Percentiles rank a stretch among this genome's conserved stretches.
Conservation (phyloP, 2,329 filamentous ascomycete species). For the Whalleya microplaca region DNA sequence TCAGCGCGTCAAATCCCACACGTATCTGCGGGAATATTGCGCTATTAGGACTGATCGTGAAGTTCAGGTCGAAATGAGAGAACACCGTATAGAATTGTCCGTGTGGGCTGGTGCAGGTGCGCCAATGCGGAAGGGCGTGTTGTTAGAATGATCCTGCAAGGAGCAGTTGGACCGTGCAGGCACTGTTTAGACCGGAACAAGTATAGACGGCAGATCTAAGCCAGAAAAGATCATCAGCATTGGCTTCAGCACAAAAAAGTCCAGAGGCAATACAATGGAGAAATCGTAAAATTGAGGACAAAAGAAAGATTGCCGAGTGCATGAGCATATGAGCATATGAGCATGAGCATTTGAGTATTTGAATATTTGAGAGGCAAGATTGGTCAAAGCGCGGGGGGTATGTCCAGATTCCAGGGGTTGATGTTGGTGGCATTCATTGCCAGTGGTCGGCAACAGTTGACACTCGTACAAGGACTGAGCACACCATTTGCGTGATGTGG, state of each 20-base stretch:
- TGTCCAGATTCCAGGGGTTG: background rate
- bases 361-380: slow-evolving; percentile 7
- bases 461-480: background rate
- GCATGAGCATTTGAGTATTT: background rate
- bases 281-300: background rate
- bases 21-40: background rate
- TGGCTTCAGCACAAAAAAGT: slow-evolving; percentile 9
- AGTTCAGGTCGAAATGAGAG: slow-evolving; percentile 1
- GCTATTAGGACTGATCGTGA: background rate
- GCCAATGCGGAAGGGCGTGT: slow-evolving; percentile 6
- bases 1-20: background rate
- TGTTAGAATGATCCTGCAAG: slow-evolving; percentile 14
- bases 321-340: background rate
- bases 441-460: background rate
- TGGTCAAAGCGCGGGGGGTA: slow-evolving; percentile 1
- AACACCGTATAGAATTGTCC: background rate
- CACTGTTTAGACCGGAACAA: slow-evolving; percentile 20
- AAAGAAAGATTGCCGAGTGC: background rate
- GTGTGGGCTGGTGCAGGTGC: slow-evolving; percentile 1
- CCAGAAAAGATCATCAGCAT: slow-evolving; percentile 25
- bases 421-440: background rate
- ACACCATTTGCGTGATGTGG: background rate
- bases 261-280: background rate
- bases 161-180: slow-evolving; percentile 19
- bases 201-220: slow-evolving; percentile 28